phyloP scores from a whole-genome alignment of 805 yeast species.

The Nakazawaea ernobii region DNA sequence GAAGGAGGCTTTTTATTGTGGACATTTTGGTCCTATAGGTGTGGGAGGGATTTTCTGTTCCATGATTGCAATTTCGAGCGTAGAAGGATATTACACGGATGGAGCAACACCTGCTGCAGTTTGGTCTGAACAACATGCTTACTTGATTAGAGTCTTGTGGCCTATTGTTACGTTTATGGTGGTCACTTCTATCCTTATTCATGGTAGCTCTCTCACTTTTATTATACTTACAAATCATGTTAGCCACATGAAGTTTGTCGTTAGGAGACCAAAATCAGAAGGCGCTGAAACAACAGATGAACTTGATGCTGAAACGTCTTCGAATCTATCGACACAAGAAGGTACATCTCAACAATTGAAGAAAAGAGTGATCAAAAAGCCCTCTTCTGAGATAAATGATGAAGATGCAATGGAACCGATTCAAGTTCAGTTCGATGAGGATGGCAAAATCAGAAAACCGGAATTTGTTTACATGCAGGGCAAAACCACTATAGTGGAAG shows the following conservation, averaged over 20 bases:
- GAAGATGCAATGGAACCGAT: not conserved
- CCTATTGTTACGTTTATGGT: conserved; percentile 79
- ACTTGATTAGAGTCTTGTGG: conserved; percentile 48
- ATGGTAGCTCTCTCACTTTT: conserved; percentile 86
- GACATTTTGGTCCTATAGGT: conserved; percentile 95
- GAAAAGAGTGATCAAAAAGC: not conserved
- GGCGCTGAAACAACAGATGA: conserved; percentile 12
- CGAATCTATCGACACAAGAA: not conserved
- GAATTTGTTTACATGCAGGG: conserved; percentile 39
- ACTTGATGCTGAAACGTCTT: not conserved
- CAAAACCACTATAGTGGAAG: conserved; percentile 32
- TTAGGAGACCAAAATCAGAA: conserved; percentile 27
- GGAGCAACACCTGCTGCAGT: conserved; percentile 45
- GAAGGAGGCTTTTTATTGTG: conserved; percentile 92
- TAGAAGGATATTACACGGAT: conserved; percentile 46
- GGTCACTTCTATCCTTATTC: conserved; percentile 77
- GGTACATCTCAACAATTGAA: conserved; percentile 11
- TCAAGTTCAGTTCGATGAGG: conserved; percentile 11
- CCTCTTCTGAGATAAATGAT: not conserved
- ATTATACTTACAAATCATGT: not conserved
- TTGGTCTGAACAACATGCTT: not conserved
- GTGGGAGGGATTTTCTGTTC: conserved; percentile 90
- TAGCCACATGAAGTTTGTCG: conserved; percentile 19
- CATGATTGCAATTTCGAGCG: conserved; percentile 66
- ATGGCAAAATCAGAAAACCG: conserved; percentile 17